phyloP scores from a whole-genome alignment of 495 filamentous ascomycete genomes.

The Bacidia gigantensis region DNA sequence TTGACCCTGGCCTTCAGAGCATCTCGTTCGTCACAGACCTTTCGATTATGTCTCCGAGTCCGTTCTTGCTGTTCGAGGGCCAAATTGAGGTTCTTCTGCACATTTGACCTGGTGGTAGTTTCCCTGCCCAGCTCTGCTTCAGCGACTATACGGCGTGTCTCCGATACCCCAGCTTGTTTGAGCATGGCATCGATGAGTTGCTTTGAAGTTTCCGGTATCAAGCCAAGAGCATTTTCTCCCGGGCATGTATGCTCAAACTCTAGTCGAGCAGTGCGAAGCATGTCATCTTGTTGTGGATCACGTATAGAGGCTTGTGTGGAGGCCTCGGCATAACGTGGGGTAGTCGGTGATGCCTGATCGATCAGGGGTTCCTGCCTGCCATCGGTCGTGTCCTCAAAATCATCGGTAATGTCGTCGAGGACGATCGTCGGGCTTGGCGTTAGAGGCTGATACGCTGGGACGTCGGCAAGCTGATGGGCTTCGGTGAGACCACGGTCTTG shows the following conservation, averaged over 20 bases:
- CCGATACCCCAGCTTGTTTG: conserved; percentile 4
- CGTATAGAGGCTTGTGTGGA: conserved; percentile 12
- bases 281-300: conserved; percentile 4
- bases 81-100: conserved; percentile 33
- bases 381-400: neutral
- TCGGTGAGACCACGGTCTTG: conserved; percentile 6
- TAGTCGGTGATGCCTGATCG: neutral
- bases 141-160: conserved; percentile 1
- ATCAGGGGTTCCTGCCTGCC: conserved; percentile 4
- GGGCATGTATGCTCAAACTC: conserved; percentile 54
- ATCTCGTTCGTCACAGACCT: conserved; percentile 2
- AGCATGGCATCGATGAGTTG: conserved; percentile 15
- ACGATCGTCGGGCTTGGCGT: conserved; percentile 1
- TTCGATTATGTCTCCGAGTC: conserved; percentile 26
- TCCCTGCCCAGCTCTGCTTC: conserved; percentile 4
- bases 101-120: conserved; percentile 9
- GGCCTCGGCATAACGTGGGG: conserved; percentile 7
- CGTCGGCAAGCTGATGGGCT: neutral
- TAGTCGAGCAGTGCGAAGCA: conserved; percentile 51
- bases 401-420: conserved; percentile 9
- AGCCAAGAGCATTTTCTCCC: conserved; percentile 40
- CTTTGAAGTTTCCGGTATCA: conserved; percentile 15
- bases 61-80: conserved; percentile 22
- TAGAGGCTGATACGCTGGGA: neutral
- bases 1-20: conserved; percentile 22